A percentile compares a stretch with the other conserved stretches of the same genome.
These are phyloP conservation scores for Paspalum vaginatum DNA, from an alignment of 176 grass and related monocot species.

Conservation along the genomic window DNA sequence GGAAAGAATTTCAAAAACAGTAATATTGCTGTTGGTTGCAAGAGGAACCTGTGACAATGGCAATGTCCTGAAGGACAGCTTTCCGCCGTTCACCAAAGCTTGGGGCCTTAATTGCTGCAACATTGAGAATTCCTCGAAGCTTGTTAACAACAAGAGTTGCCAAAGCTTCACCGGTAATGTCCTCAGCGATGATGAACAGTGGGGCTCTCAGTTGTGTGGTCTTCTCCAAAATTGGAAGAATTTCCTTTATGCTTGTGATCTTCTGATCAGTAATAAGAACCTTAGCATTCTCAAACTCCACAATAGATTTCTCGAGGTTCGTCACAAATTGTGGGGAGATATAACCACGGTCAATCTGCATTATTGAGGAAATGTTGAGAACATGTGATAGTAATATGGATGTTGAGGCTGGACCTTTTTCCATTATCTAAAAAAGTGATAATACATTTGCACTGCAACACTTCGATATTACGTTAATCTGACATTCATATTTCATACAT, in stretches of 20 bases:
- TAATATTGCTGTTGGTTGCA: background rate
- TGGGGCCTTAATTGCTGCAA: conserved; percentile 78
- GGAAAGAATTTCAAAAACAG: conserved; percentile 5
- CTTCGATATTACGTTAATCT: background rate
- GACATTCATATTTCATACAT: background rate
- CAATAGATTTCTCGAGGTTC: conserved; percentile 73
- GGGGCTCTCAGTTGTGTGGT: conserved; percentile 66
- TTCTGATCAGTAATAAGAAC: conserved; percentile 80
- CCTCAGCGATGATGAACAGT: conserved; percentile 69
- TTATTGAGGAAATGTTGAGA: conserved; percentile 23
- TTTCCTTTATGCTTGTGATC: conserved; percentile 79
- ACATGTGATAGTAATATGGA: background rate
- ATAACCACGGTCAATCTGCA: conserved; percentile 74
- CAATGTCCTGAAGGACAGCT: conserved; percentile 76
- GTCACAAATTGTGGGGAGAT: conserved; percentile 78
- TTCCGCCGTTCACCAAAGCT: conserved; percentile 75
- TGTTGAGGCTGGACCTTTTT: no score
- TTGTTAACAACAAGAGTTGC: conserved; percentile 84
- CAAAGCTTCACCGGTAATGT: conserved; percentile 73
- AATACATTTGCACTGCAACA: background rate
- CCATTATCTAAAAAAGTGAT: background rate
- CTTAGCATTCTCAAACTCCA: conserved; percentile 80
- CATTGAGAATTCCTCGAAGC: conserved; percentile 66
- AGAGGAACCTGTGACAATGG: conserved; percentile 64
- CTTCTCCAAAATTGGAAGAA: conserved; percentile 72